Conservation (phyloP, 139 green algal genomes). For the Diplosphaera chodatii region DNA sequence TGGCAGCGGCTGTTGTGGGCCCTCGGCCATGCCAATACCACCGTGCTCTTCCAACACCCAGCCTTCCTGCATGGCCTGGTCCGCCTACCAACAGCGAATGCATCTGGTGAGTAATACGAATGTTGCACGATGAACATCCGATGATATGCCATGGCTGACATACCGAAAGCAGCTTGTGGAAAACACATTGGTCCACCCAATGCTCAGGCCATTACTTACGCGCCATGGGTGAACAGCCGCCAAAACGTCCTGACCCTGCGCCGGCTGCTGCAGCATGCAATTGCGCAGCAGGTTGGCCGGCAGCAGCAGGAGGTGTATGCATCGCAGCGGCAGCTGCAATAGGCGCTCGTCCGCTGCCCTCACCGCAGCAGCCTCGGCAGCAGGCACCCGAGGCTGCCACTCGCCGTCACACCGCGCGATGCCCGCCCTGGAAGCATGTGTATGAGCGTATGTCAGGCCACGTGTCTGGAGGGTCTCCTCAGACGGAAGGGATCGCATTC, state of each 20-base stretch:
- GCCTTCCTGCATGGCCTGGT: neutral
- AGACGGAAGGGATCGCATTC: no score
- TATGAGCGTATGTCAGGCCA: no score
- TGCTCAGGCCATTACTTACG: no score
- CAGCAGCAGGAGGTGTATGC: neutral
- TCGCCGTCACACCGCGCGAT: neutral
- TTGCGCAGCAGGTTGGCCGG: neutral
- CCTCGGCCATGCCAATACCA: neutral
- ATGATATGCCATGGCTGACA: no score
- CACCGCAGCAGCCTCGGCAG: neutral
- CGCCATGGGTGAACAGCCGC: neutral
- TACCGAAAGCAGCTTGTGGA: no score
- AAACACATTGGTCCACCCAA: no score
- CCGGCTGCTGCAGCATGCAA: neutral
- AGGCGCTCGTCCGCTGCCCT: neutral
- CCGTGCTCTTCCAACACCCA: neutral
- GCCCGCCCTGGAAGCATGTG: neutral
- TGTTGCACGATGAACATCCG: no score
- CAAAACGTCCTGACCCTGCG: neutral
- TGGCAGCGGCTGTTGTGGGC: neutral
- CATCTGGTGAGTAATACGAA: no score
- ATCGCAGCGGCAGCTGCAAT: neutral
- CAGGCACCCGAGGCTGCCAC: neutral
- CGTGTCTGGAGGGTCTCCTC: no score
- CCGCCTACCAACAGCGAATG: no score